Conservation (phyloP, 495 filamentous ascomycete genomes). For the Penicillium diatomitis region DNA sequence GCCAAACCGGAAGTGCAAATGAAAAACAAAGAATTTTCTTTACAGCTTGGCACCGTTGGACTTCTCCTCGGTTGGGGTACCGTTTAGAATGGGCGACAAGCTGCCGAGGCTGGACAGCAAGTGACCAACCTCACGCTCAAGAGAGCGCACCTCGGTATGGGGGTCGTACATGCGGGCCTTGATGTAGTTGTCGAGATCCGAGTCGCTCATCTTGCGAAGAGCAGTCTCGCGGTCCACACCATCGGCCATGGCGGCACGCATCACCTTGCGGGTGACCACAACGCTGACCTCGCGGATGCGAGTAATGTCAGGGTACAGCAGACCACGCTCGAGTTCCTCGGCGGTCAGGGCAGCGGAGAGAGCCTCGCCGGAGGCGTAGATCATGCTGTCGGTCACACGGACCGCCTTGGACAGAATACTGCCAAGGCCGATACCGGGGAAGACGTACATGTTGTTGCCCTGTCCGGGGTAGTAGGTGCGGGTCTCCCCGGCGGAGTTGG, state of each 20-base stretch:
- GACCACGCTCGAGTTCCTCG: slow-evolving; percentile 68
- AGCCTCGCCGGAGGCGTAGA: slow-evolving; percentile 79
- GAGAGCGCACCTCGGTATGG: slow-evolving; percentile 48
- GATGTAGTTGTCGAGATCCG: slow-evolving; percentile 70
- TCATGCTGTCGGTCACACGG: slow-evolving; percentile 87
- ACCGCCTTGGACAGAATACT: slow-evolving; percentile 87
- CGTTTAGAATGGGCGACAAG: slow-evolving; percentile 18
- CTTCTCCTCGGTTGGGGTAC: slow-evolving; percentile 29
- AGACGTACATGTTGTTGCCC: slow-evolving; percentile 91
- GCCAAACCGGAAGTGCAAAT: not conserved
- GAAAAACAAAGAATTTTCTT: slow-evolving; percentile 13
- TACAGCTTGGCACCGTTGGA: slow-evolving; percentile 37
- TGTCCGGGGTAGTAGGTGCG: slow-evolving; percentile 80
- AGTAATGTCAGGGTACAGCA: slow-evolving; percentile 89
- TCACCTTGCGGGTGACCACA: slow-evolving; percentile 81
- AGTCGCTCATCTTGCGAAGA: slow-evolving; percentile 63
- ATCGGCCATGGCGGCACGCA: slow-evolving; percentile 76
- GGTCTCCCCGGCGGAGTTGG: slow-evolving; percentile 50
- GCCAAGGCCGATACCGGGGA: slow-evolving; percentile 92
- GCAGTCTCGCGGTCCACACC: slow-evolving; percentile 72
- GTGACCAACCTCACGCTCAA: slow-evolving; percentile 45
- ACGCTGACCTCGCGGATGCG: slow-evolving; percentile 87
- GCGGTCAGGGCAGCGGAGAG: slow-evolving; percentile 69
- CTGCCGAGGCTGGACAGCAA: slow-evolving; percentile 35
- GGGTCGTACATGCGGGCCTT: slow-evolving; percentile 77